A percentile compares a stretch with the other conserved stretches of the same genome.
These are phyloP conservation scores for Alternaria arborescens DNA, from an alignment of 2,329 filamentous ascomycete genomes.

Conservation along the genomic window DNA sequence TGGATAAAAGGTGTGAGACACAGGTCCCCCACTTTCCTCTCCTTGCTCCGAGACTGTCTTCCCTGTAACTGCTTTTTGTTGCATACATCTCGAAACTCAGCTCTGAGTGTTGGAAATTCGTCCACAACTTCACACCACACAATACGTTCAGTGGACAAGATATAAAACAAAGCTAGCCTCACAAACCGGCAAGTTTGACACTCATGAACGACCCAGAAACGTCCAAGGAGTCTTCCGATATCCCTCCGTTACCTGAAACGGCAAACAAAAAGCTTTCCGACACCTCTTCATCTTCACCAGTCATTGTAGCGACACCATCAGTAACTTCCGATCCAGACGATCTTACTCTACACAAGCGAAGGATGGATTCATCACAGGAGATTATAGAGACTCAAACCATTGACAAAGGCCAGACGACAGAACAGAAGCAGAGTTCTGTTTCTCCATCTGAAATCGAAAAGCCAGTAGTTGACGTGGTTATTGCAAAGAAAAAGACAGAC, in stretches of 20 bases:
- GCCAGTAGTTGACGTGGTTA: slow-evolving; percentile 11
- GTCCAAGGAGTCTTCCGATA: slow-evolving; percentile 16
- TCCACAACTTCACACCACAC: background rate
- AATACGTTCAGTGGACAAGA: background rate
- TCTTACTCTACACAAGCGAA: slow-evolving; percentile 20
- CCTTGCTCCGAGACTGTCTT: background rate
- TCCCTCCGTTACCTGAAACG: slow-evolving; percentile 15
- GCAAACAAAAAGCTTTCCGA: slow-evolving; percentile 27
- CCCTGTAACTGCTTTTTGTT: background rate
- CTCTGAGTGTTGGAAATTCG: background rate
- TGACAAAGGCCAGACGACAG: background rate
- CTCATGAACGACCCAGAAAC: slow-evolving; percentile 34
- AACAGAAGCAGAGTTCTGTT: slow-evolving; percentile 13
- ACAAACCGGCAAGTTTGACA: background rate
- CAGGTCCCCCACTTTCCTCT: slow-evolving; percentile 4
- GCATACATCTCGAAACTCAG: background rate
- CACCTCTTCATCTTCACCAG: slow-evolving; percentile 34
- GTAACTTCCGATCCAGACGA: slow-evolving; percentile 31
- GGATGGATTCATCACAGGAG: slow-evolving; percentile 27
- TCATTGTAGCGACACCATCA: slow-evolving; percentile 37
- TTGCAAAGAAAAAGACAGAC: slow-evolving; percentile 18
- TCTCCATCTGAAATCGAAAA: slow-evolving; percentile 16
- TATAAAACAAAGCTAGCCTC: slow-evolving; percentile 3
- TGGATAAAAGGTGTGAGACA: slow-evolving; percentile 22
- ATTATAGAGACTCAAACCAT: slow-evolving; percentile 15